These are phyloP conservation scores for Enterocytospora artemiae DNA, from an alignment of 371 early-diverging fungal species.

Conservation along the genomic window DNA sequence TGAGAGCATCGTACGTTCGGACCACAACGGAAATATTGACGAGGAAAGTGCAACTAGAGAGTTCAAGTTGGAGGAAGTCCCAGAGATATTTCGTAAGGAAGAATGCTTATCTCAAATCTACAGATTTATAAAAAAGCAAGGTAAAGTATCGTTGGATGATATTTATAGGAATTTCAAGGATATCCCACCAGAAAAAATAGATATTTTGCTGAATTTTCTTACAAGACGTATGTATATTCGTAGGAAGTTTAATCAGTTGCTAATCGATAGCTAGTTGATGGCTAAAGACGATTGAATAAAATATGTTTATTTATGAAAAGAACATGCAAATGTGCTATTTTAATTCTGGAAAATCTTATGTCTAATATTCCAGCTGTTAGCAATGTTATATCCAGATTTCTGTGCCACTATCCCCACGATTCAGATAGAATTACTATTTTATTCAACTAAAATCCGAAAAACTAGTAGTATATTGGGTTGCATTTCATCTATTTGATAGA, in stretches of 20 bases:
- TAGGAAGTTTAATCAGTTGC: conserved; percentile 17
- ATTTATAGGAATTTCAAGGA: conserved; percentile 18
- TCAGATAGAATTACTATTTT: too few species aligned
- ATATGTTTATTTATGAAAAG: too few species aligned
- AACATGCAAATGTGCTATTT: too few species aligned
- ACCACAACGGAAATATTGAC: not conserved
- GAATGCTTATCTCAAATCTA: conserved; percentile 27
- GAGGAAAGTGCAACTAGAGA: not conserved
- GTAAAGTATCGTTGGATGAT: conserved; percentile 19
- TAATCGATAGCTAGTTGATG: conserved; percentile 6
- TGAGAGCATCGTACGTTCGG: not conserved
- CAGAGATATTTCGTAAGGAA: conserved; percentile 39
- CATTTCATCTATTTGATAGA: not conserved
- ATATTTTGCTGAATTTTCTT: conserved; percentile 44
- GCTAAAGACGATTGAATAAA: too few species aligned
- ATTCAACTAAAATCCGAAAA: not conserved
- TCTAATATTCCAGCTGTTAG: too few species aligned
- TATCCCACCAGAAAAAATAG: conserved; percentile 31
- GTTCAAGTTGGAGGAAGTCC: conserved; percentile 35
- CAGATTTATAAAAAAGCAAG: conserved; percentile 19
- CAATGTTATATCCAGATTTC: too few species aligned
- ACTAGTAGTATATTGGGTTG: not conserved
- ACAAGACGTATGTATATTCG: conserved; percentile 39
- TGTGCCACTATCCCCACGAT: too few species aligned
- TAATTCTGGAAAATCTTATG: too few species aligned